Percentiles rank a stretch among this genome's conserved stretches.
Conservation (phyloP, 73 alveolate genomes). For the Paramecium biaurelia region DNA sequence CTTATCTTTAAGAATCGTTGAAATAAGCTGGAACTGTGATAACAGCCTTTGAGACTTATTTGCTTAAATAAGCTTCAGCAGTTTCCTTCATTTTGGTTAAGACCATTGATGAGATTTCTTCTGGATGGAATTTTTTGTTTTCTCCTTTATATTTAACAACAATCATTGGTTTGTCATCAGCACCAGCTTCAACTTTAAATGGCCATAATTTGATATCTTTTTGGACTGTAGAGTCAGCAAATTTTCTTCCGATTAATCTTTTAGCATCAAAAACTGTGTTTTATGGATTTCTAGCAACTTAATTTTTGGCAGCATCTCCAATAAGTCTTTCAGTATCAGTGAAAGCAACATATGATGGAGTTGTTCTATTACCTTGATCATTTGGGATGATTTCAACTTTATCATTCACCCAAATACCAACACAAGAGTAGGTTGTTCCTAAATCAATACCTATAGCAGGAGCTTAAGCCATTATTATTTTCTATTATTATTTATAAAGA, state of each 20-base stretch:
- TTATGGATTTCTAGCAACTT: constrained; percentile 77
- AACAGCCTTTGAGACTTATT: constrained; percentile 83
- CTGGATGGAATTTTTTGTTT: constrained; percentile 82
- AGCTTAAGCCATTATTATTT: background rate
- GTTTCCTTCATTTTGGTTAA: constrained; percentile 87
- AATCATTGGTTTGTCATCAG: constrained; percentile 85
- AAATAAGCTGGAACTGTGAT: constrained; percentile 87
- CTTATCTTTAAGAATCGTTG: constrained; percentile 81
- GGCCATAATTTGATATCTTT: constrained; percentile 89
- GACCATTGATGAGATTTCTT: constrained; percentile 87
- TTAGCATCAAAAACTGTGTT: constrained; percentile 82
- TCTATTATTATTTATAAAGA: background rate
- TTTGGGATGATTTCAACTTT: constrained; percentile 84
- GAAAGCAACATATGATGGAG: constrained; percentile 94
- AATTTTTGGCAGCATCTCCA: constrained; percentile 88
- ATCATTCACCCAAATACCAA: constrained; percentile 77
- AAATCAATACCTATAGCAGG: constrained; percentile 82
- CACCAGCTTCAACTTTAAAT: constrained; percentile 79
- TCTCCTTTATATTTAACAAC: constrained; percentile 74
- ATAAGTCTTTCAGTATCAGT: constrained; percentile 79
- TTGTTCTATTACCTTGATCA: constrained; percentile 82
- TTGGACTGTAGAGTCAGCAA: constrained; percentile 71
- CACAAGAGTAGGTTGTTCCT: constrained; percentile 91
- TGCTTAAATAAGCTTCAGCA: constrained; percentile 86
- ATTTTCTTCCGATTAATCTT: constrained; percentile 84